Percentiles rank a stretch among this genome's conserved stretches.
Evolutionary conservation across 2,329 filamentous ascomycete species (phyloP).

Genomic region (Arachnomyces sp.): DNA sequence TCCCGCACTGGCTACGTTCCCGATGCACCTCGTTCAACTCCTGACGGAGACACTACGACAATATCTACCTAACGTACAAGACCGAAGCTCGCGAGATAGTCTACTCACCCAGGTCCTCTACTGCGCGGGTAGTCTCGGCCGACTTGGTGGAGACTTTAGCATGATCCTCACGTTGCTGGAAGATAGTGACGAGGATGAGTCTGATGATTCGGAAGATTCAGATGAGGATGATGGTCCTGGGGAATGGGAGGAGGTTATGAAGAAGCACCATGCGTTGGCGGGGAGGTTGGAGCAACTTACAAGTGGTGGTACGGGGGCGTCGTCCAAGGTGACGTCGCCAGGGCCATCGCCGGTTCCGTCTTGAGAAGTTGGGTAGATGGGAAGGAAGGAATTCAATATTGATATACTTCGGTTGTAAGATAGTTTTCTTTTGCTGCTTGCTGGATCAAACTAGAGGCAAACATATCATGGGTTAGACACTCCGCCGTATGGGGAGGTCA

Average conservation of each 20-base stretch:
- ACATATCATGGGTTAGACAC: no score
- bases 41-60: constrained; percentile 64
- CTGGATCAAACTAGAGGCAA: no score
- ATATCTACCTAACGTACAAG: constrained; percentile 74
- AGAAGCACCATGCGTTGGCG: constrained; percentile 76
- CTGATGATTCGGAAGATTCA: constrained; percentile 34
- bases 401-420: no score
- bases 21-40: constrained; percentile 72
- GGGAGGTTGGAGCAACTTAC: constrained; percentile 49
- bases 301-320: constrained; percentile 14
- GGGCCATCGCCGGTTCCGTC: no score
- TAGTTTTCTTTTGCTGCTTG: no score
- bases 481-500: no score
- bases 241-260: constrained; percentile 82
- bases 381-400: no score
- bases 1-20: constrained; percentile 72
- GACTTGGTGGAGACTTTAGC: constrained; percentile 87
- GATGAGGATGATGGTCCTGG: constrained; percentile 36
- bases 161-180: constrained; percentile 65
- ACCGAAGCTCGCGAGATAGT: constrained; percentile 73
- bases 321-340: no score
- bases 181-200: constrained; percentile 23
- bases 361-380: no score
- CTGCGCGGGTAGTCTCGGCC: constrained; percentile 80
- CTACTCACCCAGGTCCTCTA: constrained; percentile 88